phyloP scores from a whole-genome alignment of 2,329 filamentous ascomycete species.

The Cladorrhinum sp. region DNA sequence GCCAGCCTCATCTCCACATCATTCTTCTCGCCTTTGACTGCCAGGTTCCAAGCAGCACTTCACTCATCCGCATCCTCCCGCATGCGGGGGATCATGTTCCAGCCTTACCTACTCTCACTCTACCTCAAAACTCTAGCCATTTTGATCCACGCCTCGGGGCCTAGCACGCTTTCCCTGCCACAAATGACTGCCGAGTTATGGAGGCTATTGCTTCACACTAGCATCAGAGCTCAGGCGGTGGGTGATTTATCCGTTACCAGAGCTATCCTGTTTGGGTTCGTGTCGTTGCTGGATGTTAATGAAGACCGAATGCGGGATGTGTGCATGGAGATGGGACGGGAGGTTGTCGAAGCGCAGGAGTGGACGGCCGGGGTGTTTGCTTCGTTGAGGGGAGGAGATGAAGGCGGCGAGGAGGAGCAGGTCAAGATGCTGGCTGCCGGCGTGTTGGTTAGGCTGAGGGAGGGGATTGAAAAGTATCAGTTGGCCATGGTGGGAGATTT shows the following conservation, averaged over 20 bases:
- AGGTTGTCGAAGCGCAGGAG: conserved; percentile 80
- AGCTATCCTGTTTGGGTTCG: conserved; percentile 72
- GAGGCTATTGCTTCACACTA: conserved; percentile 65
- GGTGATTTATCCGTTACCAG: conserved; percentile 66
- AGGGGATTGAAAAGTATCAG: conserved; percentile 80
- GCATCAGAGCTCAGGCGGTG: conserved; percentile 57
- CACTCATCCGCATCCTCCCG: conserved; percentile 38
- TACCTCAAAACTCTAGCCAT: conserved; percentile 85
- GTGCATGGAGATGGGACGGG: conserved; percentile 69
- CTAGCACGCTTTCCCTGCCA: conserved; percentile 70
- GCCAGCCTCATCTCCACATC: conserved; percentile 69
- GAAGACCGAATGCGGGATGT: conserved; percentile 66
- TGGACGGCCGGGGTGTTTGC: conserved; percentile 81
- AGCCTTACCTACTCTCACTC: conserved; percentile 71
- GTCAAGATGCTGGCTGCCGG: conserved; percentile 76
- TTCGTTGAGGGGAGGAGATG: conserved; percentile 47
- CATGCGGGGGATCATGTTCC: conserved; percentile 60
- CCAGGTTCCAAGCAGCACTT: conserved; percentile 69
- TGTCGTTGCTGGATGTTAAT: conserved; percentile 81
- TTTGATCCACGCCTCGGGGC: conserved; percentile 77
- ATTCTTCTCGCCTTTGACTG: conserved; percentile 85
- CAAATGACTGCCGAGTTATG: conserved; percentile 83
- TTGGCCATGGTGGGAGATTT: conserved; percentile 70
- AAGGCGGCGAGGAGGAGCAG: conserved; percentile 68
- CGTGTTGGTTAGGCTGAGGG: conserved; percentile 71